Percentiles rank a stretch among this genome's conserved stretches.
phyloP scores from a whole-genome alignment of 129 eudicot species.

The Flaveria sonorensis region DNA sequence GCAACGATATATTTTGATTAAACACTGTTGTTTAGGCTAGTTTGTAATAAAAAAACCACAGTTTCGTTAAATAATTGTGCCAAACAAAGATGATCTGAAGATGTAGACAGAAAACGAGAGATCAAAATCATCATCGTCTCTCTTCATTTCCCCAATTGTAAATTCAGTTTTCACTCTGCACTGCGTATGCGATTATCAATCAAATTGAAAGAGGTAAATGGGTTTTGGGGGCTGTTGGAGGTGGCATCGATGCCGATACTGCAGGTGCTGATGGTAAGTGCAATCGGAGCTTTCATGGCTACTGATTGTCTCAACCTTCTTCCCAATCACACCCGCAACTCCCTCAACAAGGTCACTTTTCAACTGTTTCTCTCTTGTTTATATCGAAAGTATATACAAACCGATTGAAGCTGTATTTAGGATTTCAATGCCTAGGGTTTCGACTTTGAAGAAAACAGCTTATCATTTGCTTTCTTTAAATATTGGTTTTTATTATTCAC shows the following conservation, averaged over 20 bases:
- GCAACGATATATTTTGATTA: no score
- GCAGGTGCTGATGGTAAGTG: conserved; percentile 50
- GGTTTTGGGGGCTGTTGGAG: conserved; percentile 51
- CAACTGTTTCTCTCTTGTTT: neutral
- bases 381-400: no score
- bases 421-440: conserved; percentile 24
- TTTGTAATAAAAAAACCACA: no score
- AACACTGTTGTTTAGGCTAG: no score
- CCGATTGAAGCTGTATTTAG: neutral
- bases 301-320: conserved; percentile 55
- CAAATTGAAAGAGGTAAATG: conserved; percentile 24
- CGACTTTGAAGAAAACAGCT: neutral
- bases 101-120: no score
- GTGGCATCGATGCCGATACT: conserved; percentile 58
- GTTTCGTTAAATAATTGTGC: no score
- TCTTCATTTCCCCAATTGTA: neutral
- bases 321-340: conserved; percentile 33
- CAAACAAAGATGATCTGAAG: no score
- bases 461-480: neutral
- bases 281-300: conserved; percentile 60
- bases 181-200: neutral
- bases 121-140: neutral
- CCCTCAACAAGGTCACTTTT: conserved; percentile 44
- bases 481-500: neutral
- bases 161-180: neutral